phyloP scores from a whole-genome alignment of 169 alveolate genomes.

The Plasmodium berghei region DNA sequence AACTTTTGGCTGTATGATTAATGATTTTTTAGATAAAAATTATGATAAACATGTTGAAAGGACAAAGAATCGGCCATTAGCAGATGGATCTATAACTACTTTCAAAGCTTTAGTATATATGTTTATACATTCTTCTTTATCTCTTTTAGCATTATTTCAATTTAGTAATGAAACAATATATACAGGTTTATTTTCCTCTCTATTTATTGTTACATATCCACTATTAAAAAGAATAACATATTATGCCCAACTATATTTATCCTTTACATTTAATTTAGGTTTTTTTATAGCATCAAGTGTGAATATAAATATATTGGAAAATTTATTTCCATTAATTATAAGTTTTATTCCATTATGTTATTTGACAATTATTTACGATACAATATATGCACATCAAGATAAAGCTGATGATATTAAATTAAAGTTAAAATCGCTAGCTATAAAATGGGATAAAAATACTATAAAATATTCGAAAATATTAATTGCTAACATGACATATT shows the following conservation, averaged over 20 bases:
- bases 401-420: slow-evolving; percentile 88
- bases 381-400: slow-evolving; percentile 96
- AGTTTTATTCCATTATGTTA: slow-evolving; percentile 79
- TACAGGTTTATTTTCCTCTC: slow-evolving; percentile 48
- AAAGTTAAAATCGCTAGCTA: slow-evolving; percentile 93
- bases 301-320: slow-evolving; percentile 67
- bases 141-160: slow-evolving; percentile 28
- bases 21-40: slow-evolving; percentile 86
- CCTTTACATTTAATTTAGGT: slow-evolving; percentile 93
- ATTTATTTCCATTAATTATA: slow-evolving; percentile 85
- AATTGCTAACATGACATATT: slow-evolving; percentile 16
- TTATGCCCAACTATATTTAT: slow-evolving; percentile 93
- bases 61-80: slow-evolving; percentile 95
- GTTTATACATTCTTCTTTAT: slow-evolving; percentile 32
- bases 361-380: slow-evolving; percentile 95
- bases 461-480: slow-evolving; percentile 76
- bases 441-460: slow-evolving; percentile 86
- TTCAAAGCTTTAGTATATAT: slow-evolving; percentile 82
- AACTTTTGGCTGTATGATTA: slow-evolving; percentile 87
- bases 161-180: slow-evolving; percentile 13
- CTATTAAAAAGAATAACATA: slow-evolving; percentile 91
- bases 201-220: slow-evolving; percentile 91
- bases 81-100: slow-evolving; percentile 90
- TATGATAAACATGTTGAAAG: slow-evolving; percentile 91
- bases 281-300: slow-evolving; percentile 89